Conservation (phyloP, 1,284 basidiomycete genomes). For the Athelia psychrophila region DNA sequence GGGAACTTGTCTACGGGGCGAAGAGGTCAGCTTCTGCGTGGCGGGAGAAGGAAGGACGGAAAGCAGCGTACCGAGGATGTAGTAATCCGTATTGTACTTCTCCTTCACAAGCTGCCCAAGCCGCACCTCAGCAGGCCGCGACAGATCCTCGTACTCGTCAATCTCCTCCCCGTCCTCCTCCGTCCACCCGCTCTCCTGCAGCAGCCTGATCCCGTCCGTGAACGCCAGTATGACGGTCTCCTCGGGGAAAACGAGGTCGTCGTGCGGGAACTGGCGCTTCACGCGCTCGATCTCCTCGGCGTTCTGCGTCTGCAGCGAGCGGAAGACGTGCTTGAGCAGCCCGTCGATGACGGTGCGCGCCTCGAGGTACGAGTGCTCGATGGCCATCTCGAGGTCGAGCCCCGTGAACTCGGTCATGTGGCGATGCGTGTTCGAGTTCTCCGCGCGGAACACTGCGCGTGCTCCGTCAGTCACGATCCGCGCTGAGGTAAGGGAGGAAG, state of each 20-base stretch:
- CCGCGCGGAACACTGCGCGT: slow-evolving; percentile 72
- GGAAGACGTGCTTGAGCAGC: slow-evolving; percentile 36
- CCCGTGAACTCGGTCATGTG: slow-evolving; percentile 70
- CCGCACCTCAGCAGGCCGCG: slow-evolving; percentile 42
- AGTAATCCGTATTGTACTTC: slow-evolving; percentile 69
- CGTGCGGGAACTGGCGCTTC: slow-evolving; percentile 56
- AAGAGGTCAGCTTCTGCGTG: not conserved
- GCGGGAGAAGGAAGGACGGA: not conserved
- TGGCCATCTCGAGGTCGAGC: not conserved
- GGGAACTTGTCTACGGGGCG: slow-evolving; percentile 56
- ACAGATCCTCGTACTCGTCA: slow-evolving; percentile 39
- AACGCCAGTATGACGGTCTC: slow-evolving; percentile 51
- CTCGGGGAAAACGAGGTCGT: slow-evolving; percentile 46
- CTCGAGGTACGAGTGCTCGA: slow-evolving; percentile 47
- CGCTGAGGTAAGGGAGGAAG: no score
- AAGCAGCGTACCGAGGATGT: slow-evolving; percentile 40
- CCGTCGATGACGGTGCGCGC: slow-evolving; percentile 37
- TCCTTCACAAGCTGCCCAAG: slow-evolving; percentile 64
- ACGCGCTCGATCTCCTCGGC: slow-evolving; percentile 53
- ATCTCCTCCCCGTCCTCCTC: slow-evolving; percentile 49
- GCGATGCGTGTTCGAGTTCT: slow-evolving; percentile 63
- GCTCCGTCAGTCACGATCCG: slow-evolving; percentile 1
- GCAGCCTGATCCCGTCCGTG: slow-evolving; percentile 57
- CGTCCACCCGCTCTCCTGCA: slow-evolving; percentile 43
- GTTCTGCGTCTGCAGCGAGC: slow-evolving; percentile 27